Evolutionary conservation across 176 grass and related monocot genomes (phyloP), one percentile per base, ranked within the genome.

Genomic region (Zoysia pacifica): DNA sequence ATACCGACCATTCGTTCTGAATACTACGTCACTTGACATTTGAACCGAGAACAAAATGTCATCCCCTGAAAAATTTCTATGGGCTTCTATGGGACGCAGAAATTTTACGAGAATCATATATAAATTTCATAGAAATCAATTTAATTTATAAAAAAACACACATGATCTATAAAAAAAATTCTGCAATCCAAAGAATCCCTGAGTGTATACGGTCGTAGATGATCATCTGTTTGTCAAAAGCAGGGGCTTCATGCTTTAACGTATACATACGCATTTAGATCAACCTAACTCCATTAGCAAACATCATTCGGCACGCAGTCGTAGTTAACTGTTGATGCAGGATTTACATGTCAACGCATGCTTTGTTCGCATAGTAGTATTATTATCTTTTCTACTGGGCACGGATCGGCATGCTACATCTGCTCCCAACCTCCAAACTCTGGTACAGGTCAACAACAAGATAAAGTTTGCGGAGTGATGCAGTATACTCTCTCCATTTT

Each of bases 391-490:
- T 49, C 6, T 41, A 36, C 6, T 41, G 44, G 9, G 47, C 86
- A 64, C 40, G 44, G 74, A 67, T 67, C 50, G 46, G 70, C 39
- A 70, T 36, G 45, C 45, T 7, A 44, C 67, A 44, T 66, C 45
- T 76, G 72, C 47, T 72, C 35, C 65, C 39, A 79, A 67, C 48
- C 54, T 79, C 49, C 36, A 43, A 8, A 69, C 71, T 53, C 9
- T 64, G 39, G 38, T 58, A 20, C 49, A 67, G 75, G 71, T 67
- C 74, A 87, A 73, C 86, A 79, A 83, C 45, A 28, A 28, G 28
- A 28, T 28, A 0, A 28, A 28, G 28, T 28, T 28, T 28, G 28
- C 28, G 28, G 28, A 28, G 28, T 28, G 28, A 28, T 28, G n/a
- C n/a, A n/a, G n/a, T n/a, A n/a, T n/a, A n/a, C n/a, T n/a, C n/a